These are phyloP conservation scores for Cryphonectria japonica DNA, from an alignment of 2,329 filamentous ascomycete species.

Conservation along the genomic window DNA sequence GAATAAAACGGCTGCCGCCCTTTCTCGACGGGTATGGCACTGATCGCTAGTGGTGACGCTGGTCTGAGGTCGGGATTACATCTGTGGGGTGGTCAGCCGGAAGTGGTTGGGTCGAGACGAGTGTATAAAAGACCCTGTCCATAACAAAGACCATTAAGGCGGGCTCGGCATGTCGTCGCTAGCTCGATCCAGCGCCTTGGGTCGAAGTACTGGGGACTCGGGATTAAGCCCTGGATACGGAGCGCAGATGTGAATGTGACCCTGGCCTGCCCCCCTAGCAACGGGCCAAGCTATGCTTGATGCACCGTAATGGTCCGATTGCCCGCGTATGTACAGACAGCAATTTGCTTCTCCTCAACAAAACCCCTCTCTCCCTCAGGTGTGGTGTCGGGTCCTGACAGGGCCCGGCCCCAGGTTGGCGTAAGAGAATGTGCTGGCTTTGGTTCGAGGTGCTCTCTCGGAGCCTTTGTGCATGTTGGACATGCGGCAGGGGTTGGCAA, in stretches of 20 bases:
- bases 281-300: slow-evolving; percentile 13
- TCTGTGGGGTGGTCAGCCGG: slow-evolving; percentile 17
- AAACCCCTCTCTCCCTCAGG: neutral
- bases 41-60: slow-evolving; percentile 8
- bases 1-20: neutral
- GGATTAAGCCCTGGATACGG: slow-evolving; percentile 19
- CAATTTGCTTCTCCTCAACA: neutral
- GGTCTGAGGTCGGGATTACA: slow-evolving; percentile 5
- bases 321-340: neutral
- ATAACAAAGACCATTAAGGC: slow-evolving; percentile 24
- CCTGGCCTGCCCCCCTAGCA: neutral
- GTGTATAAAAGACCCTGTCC: slow-evolving; percentile 13
- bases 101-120: slow-evolving; percentile 15
- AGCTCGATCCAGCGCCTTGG: slow-evolving; percentile 31
- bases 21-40: neutral
- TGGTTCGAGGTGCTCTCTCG: neutral
- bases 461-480: neutral
- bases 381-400: neutral
- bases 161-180: slow-evolving; percentile 31
- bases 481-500: neutral
- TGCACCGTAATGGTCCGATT: slow-evolving; percentile 7
- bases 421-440: neutral
- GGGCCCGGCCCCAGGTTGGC: neutral
- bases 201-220: slow-evolving; percentile 25
- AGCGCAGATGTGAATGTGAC: slow-evolving; percentile 11